Conservation (phyloP, 192 early-diverging fungal genomes). For the Coemansia sp. region DNA sequence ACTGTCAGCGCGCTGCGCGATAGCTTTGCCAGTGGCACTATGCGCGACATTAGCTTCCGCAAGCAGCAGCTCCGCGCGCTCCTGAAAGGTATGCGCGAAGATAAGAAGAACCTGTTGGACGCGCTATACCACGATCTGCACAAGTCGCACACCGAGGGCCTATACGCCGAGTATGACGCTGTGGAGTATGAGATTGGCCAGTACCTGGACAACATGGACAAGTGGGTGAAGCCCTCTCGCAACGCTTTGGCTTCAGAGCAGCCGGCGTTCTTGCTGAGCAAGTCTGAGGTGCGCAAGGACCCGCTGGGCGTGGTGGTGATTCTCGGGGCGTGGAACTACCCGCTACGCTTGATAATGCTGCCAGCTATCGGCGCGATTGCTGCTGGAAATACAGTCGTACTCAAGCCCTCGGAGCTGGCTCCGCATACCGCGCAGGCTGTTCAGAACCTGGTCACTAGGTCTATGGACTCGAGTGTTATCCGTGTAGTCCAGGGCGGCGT, state of each 20-base stretch:
- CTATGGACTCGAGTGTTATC: conserved; percentile 69
- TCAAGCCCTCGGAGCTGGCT: conserved; percentile 88
- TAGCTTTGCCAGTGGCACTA: conserved; percentile 50
- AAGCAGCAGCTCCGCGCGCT: conserved; percentile 66
- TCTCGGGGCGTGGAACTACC: conserved; percentile 74
- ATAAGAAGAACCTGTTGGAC: conserved; percentile 59
- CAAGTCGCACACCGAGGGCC: conserved; percentile 59
- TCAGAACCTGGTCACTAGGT: conserved; percentile 67
- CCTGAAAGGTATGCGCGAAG: conserved; percentile 62
- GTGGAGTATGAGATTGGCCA: conserved; percentile 60
- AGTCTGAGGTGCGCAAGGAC: conserved; percentile 63
- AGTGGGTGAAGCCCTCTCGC: conserved; percentile 57
- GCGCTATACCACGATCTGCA: conserved; percentile 63
- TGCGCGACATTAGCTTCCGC: conserved; percentile 27
- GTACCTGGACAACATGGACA: conserved; percentile 63
- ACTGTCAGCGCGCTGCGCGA: conserved; percentile 45
- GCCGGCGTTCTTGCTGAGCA: conserved; percentile 54
- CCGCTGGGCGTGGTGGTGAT: conserved; percentile 79
- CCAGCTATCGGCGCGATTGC: conserved; percentile 87
- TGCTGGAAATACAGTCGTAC: conserved; percentile 82
- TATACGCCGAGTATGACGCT: conserved; percentile 58
- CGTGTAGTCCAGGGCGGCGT: conserved; percentile 78
- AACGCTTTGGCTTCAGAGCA: conserved; percentile 33
- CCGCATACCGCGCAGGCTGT: conserved; percentile 66
- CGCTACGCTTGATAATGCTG: conserved; percentile 65